These are phyloP conservation scores for Parascedosporium putredinis DNA, from an alignment of 2,329 filamentous ascomycete species.

Conservation along the genomic window DNA sequence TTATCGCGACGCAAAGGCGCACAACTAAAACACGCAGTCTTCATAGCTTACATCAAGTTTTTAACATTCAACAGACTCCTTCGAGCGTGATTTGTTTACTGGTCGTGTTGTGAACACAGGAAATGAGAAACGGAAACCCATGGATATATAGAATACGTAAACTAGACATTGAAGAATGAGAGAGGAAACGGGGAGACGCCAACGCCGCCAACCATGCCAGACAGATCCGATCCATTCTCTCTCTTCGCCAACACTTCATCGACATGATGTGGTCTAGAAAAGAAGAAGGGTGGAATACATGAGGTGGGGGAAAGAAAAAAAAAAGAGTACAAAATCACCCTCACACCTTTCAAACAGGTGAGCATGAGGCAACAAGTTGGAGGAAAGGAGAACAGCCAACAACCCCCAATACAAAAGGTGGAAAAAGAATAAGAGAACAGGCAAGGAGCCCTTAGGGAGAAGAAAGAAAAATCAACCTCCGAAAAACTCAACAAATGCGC, in stretches of 20 bases:
- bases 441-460: too few species aligned
- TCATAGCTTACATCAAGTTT: too few species aligned
- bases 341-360: background rate
- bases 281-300: background rate
- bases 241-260: background rate
- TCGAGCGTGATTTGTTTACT: too few species aligned
- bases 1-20: too few species aligned
- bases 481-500: too few species aligned
- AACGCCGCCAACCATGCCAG: background rate
- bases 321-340: background rate
- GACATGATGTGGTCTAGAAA: background rate
- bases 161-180: background rate
- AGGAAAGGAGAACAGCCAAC: background rate
- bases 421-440: background rate
- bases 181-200: background rate
- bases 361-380: background rate
- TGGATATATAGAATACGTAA: constrained; percentile 1
- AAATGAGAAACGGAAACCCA: background rate
- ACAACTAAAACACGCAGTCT: too few species aligned
- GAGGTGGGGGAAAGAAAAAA: background rate
- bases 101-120: too few species aligned
- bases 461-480: too few species aligned
- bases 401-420: background rate
- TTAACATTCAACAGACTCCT: too few species aligned
- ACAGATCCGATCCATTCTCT: background rate